Evolutionary conservation across 1,284 basidiomycete genomes (phyloP).

Genomic region (Cryptococcus hybrid): DNA sequence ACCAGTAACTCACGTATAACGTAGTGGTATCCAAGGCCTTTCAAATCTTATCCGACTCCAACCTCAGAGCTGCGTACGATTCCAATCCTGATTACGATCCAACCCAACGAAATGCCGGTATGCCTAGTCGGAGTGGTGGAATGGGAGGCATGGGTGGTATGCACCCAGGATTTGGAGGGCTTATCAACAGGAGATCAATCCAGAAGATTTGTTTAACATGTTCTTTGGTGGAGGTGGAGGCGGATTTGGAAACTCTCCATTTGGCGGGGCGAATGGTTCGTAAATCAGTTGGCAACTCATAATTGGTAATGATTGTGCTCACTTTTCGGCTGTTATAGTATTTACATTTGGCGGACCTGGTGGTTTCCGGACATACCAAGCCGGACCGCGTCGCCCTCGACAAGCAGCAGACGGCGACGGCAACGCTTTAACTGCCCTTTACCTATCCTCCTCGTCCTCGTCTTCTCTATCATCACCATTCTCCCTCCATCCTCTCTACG

Average conservation of each 20-base stretch:
- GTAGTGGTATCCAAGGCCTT: slow-evolving; percentile 98
- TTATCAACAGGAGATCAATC: slow-evolving; percentile 83
- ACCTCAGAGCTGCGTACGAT: slow-evolving; percentile 92
- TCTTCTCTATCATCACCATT: slow-evolving; percentile 79
- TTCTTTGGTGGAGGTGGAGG: slow-evolving; percentile 76
- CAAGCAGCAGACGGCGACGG: slow-evolving; percentile 54
- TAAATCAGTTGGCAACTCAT: not conserved
- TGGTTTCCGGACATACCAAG: slow-evolving; percentile 61
- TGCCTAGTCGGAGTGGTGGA: slow-evolving; percentile 59
- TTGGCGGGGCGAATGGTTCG: slow-evolving; percentile 54
- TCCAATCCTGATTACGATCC: slow-evolving; percentile 79
- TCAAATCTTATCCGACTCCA: slow-evolving; percentile 86
- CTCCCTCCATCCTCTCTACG: slow-evolving; percentile 66
- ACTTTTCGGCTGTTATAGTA: slow-evolving; percentile 16
- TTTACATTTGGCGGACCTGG: slow-evolving; percentile 57
- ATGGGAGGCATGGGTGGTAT: slow-evolving; percentile 45
- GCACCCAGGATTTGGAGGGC: slow-evolving; percentile 51
- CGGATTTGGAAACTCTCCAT: slow-evolving; percentile 52
- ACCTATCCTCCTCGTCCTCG: slow-evolving; percentile 78
- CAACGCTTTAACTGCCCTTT: slow-evolving; percentile 78
- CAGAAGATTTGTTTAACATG: slow-evolving; percentile 98
- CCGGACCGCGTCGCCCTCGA: slow-evolving; percentile 35
- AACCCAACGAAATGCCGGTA: slow-evolving; percentile 74
- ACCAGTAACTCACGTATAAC: not conserved
- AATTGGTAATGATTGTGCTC: not conserved